Percentiles rank a stretch among this genome's conserved stretches.
These are phyloP conservation scores for Rasamsonia emersonii DNA, from an alignment of 2,329 filamentous ascomycete genomes.

Conservation along the genomic window DNA sequence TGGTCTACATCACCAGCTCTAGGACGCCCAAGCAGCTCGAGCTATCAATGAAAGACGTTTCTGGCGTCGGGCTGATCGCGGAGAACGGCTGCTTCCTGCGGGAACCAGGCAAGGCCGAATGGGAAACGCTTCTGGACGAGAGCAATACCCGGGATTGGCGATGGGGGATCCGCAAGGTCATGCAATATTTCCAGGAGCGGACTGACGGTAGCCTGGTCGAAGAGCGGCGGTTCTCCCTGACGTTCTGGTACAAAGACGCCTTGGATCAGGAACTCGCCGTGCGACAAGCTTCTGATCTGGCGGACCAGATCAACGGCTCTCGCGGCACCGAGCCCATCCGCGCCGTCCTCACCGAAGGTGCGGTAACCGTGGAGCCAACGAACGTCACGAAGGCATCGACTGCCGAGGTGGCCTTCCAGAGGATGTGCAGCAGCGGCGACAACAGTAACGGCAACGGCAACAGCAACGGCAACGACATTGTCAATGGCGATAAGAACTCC, in stretches of 20 bases:
- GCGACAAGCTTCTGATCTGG: constrained; percentile 79
- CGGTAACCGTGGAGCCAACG: constrained; percentile 72
- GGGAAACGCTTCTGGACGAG: constrained; percentile 67
- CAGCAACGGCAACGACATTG: constrained; percentile 65
- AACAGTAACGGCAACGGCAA: constrained; percentile 75
- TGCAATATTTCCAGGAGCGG: constrained; percentile 81
- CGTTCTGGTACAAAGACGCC: constrained; percentile 77
- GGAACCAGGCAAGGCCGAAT: constrained; percentile 54
- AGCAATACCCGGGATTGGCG: constrained; percentile 69
- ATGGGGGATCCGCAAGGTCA: constrained; percentile 67
- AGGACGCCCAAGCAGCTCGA: constrained; percentile 77
- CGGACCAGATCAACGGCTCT: constrained; percentile 86
- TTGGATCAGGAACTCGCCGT: constrained; percentile 66
- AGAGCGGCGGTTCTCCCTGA: constrained; percentile 73
- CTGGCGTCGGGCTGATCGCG: constrained; percentile 74
- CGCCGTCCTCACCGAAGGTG: constrained; percentile 70
- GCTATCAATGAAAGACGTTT: constrained; percentile 63
- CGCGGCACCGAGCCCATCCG: constrained; percentile 74
- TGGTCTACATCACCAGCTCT: constrained; percentile 84
- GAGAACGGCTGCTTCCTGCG: constrained; percentile 89
- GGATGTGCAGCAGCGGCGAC: constrained; percentile 71
- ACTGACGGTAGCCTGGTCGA: constrained; percentile 80
- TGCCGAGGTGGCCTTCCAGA: constrained; percentile 60
- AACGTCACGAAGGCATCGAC: constrained; percentile 82
- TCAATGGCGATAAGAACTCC: constrained; percentile 28